phyloP scores from a whole-genome alignment of 2,329 filamentous ascomycete genomes.

The Trichoderma sp. region DNA sequence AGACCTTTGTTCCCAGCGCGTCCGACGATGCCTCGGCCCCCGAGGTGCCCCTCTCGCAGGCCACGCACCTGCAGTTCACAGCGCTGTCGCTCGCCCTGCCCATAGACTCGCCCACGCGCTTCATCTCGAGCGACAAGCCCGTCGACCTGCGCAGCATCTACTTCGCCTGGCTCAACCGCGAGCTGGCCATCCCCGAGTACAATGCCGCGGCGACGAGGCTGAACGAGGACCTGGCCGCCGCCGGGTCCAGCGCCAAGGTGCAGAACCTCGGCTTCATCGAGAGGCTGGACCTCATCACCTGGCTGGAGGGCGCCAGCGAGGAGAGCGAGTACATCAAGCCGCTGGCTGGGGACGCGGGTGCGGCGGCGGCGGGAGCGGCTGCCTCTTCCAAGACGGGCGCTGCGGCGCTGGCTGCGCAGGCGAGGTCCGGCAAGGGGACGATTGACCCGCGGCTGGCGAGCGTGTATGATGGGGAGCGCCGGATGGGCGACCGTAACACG shows the following conservation, averaged over 20 bases:
- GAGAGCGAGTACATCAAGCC: conserved; percentile 93
- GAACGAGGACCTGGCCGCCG: conserved; percentile 69
- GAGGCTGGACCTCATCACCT: conserved; percentile 86
- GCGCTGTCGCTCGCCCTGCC: conserved; percentile 64
- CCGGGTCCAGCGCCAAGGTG: conserved; percentile 66
- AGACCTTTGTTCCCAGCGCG: conserved; percentile 72
- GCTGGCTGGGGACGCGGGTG: conserved; percentile 61
- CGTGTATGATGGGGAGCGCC: conserved; percentile 89
- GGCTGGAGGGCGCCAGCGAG: conserved; percentile 86
- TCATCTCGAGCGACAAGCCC: conserved; percentile 73
- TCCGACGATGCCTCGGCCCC: conserved; percentile 64
- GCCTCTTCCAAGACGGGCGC: conserved; percentile 38
- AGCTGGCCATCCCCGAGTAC: conserved; percentile 87
- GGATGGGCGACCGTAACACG: conserved; percentile 90
- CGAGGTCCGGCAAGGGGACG: conserved; percentile 63
- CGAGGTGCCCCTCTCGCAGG: conserved; percentile 69
- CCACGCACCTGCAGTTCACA: conserved; percentile 78
- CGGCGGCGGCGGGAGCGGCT: conserved; percentile 46
- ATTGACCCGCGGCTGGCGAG: conserved; percentile 80
- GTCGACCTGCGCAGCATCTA: conserved; percentile 93
- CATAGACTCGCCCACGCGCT: conserved; percentile 77
- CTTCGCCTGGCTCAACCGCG: conserved; percentile 94
- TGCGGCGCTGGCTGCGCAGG: conserved; percentile 46
- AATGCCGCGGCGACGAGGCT: conserved; percentile 79
- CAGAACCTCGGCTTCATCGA: conserved; percentile 92